Base-by-base conservation (phyloP, 345 rosid species). In the Erodium maritimum region DNA sequence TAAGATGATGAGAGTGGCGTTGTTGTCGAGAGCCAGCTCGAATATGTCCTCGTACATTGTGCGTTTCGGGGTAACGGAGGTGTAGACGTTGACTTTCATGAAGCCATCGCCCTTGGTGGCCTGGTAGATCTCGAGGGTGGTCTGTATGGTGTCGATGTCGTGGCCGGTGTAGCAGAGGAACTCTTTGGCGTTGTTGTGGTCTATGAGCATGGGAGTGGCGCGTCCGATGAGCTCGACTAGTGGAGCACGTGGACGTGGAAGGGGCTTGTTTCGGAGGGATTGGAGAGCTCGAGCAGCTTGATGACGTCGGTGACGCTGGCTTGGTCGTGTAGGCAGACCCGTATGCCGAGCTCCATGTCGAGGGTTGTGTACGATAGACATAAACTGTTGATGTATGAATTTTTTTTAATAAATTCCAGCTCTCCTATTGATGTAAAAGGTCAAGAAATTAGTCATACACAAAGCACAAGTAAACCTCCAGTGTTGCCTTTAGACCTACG, bases 41-140 rank as follows among this genome's bases (percentile, higher is more conserved):
- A 93, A 88, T 0, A 91, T 61, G 48, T 88, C 83, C 55, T 79
- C 93, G 57, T 81, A 79, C 93, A 88, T 91, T 0, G 88, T 71
- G 58, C 77, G 62, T 63, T 74, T 79, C 0, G 87, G 76, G 0
- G 84, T 71, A 23, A 75, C 51, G 19, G 84, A 71, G 0, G 95
- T 80, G 78, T 61, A 82, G n/a, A 75, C 64, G 6, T 56, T 75
- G 23, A 81, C 55, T 13, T 23, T 59, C n/a, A 88, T 74, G 6
- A 52, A 54, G 10, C 37, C 61, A 13, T 64, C 79, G 0, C 50
- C 29, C 58, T 73, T 72, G 1, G 61, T 55, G 58, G 80, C 77
- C 23, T 79, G 71, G 64, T 82, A 88, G 0, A 53, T 20, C 52
- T 51, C 65, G 24, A 91, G 62, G 34, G 81, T 84, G 46, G 65